phyloP scores from a whole-genome alignment of 176 grass and related monocot species.

The Triticum turgidum region DNA sequence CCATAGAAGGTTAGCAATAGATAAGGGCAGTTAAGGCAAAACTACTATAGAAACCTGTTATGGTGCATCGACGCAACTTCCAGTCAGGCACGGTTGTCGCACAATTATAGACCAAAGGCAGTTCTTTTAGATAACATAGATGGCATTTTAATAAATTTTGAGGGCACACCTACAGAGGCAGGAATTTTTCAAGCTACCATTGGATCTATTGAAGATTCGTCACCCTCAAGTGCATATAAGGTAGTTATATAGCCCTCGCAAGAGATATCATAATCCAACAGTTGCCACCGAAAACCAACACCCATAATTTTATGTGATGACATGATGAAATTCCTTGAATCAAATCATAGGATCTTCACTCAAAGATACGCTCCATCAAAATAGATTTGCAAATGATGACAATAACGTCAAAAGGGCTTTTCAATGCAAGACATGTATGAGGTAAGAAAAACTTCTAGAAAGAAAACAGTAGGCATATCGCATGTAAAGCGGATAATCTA shows the following conservation, averaged over 20 bases:
- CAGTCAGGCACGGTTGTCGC: not conserved
- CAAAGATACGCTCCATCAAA: not conserved
- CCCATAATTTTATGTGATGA: not conserved
- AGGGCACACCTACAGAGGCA: not conserved
- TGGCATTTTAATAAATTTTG: not conserved
- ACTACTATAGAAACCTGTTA: not conserved
- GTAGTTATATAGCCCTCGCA: not conserved
- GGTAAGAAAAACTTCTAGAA: not conserved
- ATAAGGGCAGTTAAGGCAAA: not conserved
- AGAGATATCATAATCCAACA: not conserved
- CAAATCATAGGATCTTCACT: not conserved
- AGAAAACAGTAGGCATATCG: not conserved
- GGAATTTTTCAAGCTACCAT: not conserved
- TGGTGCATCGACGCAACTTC: not conserved
- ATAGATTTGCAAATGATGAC: not conserved
- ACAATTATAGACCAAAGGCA: not conserved
- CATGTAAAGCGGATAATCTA: not conserved
- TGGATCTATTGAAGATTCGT: not conserved
- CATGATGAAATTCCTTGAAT: not conserved
- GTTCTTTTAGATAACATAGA: not conserved
- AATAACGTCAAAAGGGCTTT: not conserved
- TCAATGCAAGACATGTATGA: not conserved
- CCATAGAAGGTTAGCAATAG: constrained; percentile 18
- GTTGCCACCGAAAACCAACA: not conserved
- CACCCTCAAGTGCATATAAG: not conserved